These are phyloP conservation scores for Ambrosia artemisiifolia DNA, from an alignment of 129 eudicot species.

Conservation along the genomic window DNA sequence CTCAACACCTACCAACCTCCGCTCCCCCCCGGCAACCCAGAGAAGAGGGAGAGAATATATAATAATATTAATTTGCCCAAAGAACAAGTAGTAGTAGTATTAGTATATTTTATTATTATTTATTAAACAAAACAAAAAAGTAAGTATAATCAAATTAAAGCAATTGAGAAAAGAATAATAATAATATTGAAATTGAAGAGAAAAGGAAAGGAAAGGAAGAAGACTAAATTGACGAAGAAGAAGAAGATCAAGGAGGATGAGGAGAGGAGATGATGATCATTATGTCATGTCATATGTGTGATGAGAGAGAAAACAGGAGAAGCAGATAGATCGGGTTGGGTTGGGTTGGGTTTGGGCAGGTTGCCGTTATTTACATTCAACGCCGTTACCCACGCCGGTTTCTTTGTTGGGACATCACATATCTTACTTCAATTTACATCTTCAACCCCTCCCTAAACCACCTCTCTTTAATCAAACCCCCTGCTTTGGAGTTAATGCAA, in stretches of 20 bases:
- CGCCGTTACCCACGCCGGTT: constrained; percentile 31
- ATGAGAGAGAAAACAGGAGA: not conserved
- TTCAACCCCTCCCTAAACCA: constrained; percentile 10
- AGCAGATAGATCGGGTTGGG: not conserved
- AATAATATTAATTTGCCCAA: constrained; percentile 5
- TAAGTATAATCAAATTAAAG: not conserved
- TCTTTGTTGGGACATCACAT: not conserved
- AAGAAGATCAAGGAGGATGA: constrained; percentile 18
- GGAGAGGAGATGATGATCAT: too few species aligned
- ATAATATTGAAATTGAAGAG: not conserved
- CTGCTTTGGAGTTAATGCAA: too few species aligned
- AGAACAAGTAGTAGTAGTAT: not conserved
- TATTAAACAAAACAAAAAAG: not conserved
- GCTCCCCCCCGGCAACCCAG: constrained; percentile 4
- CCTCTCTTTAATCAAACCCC: too few species aligned
- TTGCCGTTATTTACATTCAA: constrained; percentile 33
- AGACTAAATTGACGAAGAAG: constrained; percentile 23
- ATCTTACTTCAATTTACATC: not conserved
- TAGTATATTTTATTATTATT: not conserved
- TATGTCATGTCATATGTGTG: too few species aligned
- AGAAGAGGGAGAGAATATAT: constrained; percentile 6
- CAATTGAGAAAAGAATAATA: not conserved
- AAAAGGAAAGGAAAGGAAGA: constrained; percentile 1
- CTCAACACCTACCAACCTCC: not conserved
- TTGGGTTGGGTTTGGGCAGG: constrained; percentile 23